phyloP scores from a whole-genome alignment of 371 early-diverging fungal genomes.

The Enterocytospora artemiae region DNA sequence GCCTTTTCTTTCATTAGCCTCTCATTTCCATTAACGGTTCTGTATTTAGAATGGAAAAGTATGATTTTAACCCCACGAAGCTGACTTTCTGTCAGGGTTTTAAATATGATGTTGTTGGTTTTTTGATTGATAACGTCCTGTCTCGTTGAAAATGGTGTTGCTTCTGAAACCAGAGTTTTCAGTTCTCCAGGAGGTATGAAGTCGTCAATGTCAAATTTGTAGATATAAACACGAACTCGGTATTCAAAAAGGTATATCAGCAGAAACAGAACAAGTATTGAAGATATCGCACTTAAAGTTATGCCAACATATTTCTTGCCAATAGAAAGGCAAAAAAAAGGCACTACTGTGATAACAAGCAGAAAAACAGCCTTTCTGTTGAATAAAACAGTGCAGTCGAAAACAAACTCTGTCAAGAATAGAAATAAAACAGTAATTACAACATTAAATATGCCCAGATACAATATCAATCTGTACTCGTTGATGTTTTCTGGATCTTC shows the following conservation, averaged over 20 bases:
- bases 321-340: conserved; percentile 1
- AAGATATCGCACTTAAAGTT: background rate
- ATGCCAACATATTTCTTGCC: background rate
- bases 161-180: too few species aligned
- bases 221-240: conserved; percentile 4
- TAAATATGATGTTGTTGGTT: background rate
- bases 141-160: background rate
- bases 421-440: background rate
- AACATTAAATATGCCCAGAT: conserved; percentile 1
- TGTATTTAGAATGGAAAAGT: background rate
- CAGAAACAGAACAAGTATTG: background rate
- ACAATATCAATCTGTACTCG: background rate
- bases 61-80: background rate
- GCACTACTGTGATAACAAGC: conserved; percentile 12
- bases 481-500: background rate
- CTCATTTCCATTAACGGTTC: background rate
- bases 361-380: conserved; percentile 1
- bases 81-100: background rate
- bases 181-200: background rate
- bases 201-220: conserved; percentile 1
- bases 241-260: conserved; percentile 1
- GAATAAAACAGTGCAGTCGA: conserved; percentile 5
- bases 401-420: background rate
- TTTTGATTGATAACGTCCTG: background rate
- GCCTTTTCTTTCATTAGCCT: background rate